phyloP scores from a whole-genome alignment of 306 rosid species.

The Potentilla sterilis region DNA sequence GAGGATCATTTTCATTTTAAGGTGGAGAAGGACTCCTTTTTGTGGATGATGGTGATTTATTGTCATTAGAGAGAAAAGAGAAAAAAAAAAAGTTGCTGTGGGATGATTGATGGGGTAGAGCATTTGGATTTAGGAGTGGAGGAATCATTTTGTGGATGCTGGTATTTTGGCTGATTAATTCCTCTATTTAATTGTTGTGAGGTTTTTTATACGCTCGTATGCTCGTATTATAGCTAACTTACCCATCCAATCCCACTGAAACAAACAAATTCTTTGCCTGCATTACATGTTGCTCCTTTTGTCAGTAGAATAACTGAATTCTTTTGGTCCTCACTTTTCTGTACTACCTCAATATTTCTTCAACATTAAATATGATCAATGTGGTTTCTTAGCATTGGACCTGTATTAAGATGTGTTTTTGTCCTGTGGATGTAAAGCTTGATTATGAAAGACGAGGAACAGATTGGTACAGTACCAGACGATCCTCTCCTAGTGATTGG shows the following conservation, averaged over 20 bases:
- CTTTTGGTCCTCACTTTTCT: not conserved
- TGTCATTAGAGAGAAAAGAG: not conserved
- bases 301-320: not conserved
- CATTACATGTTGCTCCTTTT: not conserved
- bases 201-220: not conserved
- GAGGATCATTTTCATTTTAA: constrained; percentile 2
- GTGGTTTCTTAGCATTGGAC: not conserved
- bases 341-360: not conserved
- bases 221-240: not conserved
- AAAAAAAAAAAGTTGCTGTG: not conserved
- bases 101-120: not conserved
- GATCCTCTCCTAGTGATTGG: constrained; percentile 72
- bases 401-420: constrained; percentile 1
- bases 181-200: not conserved
- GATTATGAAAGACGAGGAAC: constrained; percentile 63
- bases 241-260: not conserved
- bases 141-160: not conserved
- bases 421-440: constrained; percentile 48
- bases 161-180: not conserved
- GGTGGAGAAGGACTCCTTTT: not conserved
- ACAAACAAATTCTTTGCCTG: not conserved
- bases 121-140: too few species aligned
- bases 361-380: not conserved
- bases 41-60: not conserved
- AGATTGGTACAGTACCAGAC: constrained; percentile 55